phyloP scores from a whole-genome alignment of 2,329 filamentous ascomycete species.

The Calonectria honghensis region DNA sequence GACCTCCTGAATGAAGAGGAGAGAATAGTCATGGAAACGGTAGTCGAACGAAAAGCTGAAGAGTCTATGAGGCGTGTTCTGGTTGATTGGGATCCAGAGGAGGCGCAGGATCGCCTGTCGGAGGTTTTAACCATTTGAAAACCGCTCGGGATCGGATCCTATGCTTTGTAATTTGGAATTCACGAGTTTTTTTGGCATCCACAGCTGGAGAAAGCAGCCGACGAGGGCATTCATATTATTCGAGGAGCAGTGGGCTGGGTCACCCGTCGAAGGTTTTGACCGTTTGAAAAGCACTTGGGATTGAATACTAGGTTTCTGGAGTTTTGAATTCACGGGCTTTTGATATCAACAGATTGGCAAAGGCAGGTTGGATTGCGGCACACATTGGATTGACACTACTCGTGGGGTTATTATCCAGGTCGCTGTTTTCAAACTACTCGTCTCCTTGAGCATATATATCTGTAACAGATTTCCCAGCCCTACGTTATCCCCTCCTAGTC shows the following conservation, averaged over 20 bases:
- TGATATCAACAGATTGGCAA: neutral
- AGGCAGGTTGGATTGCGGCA: neutral
- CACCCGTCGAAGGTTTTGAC: no score
- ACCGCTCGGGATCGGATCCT: neutral
- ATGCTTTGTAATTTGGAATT: neutral
- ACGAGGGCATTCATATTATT: neutral
- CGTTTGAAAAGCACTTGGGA: no score
- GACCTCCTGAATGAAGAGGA: neutral
- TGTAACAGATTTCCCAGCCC: neutral
- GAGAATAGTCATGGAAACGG: constrained; percentile 13
- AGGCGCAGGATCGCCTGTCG: neutral
- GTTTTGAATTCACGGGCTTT: neutral
- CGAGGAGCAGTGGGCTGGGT: neutral
- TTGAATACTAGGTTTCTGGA: neutral
- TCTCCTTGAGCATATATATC: neutral
- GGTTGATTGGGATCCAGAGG: neutral
- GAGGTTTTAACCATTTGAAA: neutral
- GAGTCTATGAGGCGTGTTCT: neutral
- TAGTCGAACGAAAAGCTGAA: constrained; percentile 5
- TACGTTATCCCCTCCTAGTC: neutral
- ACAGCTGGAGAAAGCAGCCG: neutral
- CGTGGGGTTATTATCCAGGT: neutral
- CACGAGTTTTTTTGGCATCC: neutral
- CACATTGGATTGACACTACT: neutral
- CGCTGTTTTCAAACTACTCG: neutral